These are phyloP conservation scores for Pseudopyrenochaeta lycopersici DNA, from an alignment of 2,329 filamentous ascomycete genomes.

Conservation along the genomic window DNA sequence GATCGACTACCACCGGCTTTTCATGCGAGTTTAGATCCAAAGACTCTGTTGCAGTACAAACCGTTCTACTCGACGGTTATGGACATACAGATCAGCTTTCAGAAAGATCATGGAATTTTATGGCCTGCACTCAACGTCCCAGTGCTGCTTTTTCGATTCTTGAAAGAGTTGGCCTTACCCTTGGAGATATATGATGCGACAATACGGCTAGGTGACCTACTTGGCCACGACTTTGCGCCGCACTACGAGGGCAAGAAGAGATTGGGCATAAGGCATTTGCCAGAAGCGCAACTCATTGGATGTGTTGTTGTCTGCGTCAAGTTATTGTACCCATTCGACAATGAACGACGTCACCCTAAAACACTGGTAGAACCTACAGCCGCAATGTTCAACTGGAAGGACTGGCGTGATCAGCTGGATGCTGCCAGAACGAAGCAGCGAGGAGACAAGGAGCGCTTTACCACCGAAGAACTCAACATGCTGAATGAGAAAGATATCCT, in stretches of 20 bases:
- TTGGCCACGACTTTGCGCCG: slow-evolving; percentile 67
- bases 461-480: slow-evolving; percentile 58
- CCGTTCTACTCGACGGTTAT: slow-evolving; percentile 72
- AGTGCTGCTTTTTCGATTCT: slow-evolving; percentile 73
- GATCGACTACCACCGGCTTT: slow-evolving; percentile 70
- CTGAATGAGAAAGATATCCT: slow-evolving; percentile 70
- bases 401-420: slow-evolving; percentile 63
- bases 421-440: slow-evolving; percentile 4
- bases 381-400: slow-evolving; percentile 74
- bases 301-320: slow-evolving; percentile 81
- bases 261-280: slow-evolving; percentile 49
- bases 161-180: slow-evolving; percentile 78
- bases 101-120: slow-evolving; percentile 71
- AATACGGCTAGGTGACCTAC: slow-evolving; percentile 63
- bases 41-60: slow-evolving; percentile 57
- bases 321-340: slow-evolving; percentile 78
- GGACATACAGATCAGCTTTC: slow-evolving; percentile 70
- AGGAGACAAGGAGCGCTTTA: slow-evolving; percentile 26
- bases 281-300: slow-evolving; percentile 78
- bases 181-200: slow-evolving; percentile 71
- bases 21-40: slow-evolving; percentile 66
- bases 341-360: slow-evolving; percentile 59
- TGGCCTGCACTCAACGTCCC: slow-evolving; percentile 78
- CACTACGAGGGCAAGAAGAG: slow-evolving; percentile 47
- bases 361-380: slow-evolving; percentile 65